phyloP scores from a whole-genome alignment of 2,329 filamentous ascomycete genomes.

The Hypoxylon sp. region DNA sequence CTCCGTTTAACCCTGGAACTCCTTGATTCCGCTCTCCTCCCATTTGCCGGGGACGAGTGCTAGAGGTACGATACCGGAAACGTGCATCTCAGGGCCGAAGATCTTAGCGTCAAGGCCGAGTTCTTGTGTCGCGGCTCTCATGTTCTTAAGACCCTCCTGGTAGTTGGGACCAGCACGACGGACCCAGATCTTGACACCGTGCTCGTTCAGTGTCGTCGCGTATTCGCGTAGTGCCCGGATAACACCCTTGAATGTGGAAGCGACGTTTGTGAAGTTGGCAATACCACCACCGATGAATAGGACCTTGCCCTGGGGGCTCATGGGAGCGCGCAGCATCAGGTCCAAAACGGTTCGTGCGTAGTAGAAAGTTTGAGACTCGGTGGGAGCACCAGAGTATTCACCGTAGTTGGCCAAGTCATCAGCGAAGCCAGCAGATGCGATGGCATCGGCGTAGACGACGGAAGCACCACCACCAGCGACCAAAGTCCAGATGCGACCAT shows the following conservation, averaged over 20 bases:
- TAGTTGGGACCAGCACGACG: conserved; percentile 92
- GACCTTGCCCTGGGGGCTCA: conserved; percentile 90
- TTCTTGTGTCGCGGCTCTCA: conserved; percentile 95
- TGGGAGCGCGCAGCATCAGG: conserved; percentile 92
- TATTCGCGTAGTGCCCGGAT: conserved; percentile 95
- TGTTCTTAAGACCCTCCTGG: conserved; percentile 99
- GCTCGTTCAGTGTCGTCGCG: conserved; percentile 84
- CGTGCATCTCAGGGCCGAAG: conserved; percentile 86
- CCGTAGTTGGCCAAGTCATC: conserved; percentile 99
- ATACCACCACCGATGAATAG: conserved; percentile 99
- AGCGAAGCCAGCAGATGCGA: conserved; percentile 94
- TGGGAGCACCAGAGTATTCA: conserved; percentile 98
- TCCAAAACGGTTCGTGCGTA: conserved; percentile 97
- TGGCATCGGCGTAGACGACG: conserved; percentile 98
- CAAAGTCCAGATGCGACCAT: conserved; percentile 95
- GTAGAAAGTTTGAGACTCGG: conserved; percentile 98
- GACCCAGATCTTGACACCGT: conserved; percentile 99
- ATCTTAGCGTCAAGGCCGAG: conserved; percentile 78
- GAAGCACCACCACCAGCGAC: conserved; percentile 99
- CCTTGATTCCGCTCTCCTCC: conserved; percentile 67
- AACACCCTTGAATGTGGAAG: conserved; percentile 99
- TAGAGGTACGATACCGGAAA: conserved; percentile 94
- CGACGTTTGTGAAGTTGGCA: conserved; percentile 99
- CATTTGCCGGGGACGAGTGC: conserved; percentile 76
- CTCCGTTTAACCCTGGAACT: conserved; percentile 64